Percentiles rank a stretch among this genome's conserved stretches.
phyloP scores from a whole-genome alignment of 2,329 filamentous ascomycete genomes.

The Beauveria scarabaeidicola region DNA sequence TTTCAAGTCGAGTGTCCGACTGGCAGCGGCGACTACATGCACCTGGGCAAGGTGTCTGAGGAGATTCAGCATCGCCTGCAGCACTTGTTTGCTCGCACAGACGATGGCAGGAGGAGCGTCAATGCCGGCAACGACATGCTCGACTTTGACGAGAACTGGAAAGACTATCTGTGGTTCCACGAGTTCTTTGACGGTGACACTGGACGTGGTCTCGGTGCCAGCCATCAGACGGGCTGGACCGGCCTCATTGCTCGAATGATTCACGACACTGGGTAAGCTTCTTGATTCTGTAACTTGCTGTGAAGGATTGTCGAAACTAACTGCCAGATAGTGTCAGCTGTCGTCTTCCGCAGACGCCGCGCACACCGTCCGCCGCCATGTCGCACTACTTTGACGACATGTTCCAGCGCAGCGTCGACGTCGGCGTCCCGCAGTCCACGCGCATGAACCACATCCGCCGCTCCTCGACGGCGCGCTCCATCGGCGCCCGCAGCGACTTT shows the following conservation, averaged over 20 bases:
- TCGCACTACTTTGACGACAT: slow-evolving; percentile 94
- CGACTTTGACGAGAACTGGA: slow-evolving; percentile 90
- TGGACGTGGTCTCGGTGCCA: slow-evolving; percentile 81
- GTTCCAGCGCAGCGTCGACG: slow-evolving; percentile 41
- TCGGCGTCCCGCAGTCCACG: slow-evolving; percentile 28
- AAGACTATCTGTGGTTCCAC: slow-evolving; percentile 78
- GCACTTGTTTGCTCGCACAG: slow-evolving; percentile 77
- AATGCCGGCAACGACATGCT: slow-evolving; percentile 78
- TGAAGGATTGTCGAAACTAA: slow-evolving; percentile 28
- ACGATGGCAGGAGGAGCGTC: slow-evolving; percentile 81
- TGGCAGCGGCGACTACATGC: slow-evolving; percentile 90
- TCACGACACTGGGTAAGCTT: slow-evolving; percentile 83
- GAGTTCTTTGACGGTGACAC: slow-evolving; percentile 95
- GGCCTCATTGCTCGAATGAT: slow-evolving; percentile 94
- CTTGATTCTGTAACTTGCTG: background rate
- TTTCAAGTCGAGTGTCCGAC: slow-evolving; percentile 91
- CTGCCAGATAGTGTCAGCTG: slow-evolving; percentile 60
- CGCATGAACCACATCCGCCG: slow-evolving; percentile 55
- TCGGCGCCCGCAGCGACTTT: slow-evolving; percentile 77
- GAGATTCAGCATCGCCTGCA: slow-evolving; percentile 92
- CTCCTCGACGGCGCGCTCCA: slow-evolving; percentile 74
- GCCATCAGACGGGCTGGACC: slow-evolving; percentile 95
- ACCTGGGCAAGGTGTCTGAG: slow-evolving; percentile 87
- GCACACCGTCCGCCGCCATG: slow-evolving; percentile 74
- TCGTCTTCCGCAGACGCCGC: slow-evolving; percentile 85